Percentiles rank a stretch among this genome's conserved stretches.
Evolutionary conservation across 495 filamentous ascomycete genomes (phyloP).

Genomic region (Penicillium simplicissimum): DNA sequence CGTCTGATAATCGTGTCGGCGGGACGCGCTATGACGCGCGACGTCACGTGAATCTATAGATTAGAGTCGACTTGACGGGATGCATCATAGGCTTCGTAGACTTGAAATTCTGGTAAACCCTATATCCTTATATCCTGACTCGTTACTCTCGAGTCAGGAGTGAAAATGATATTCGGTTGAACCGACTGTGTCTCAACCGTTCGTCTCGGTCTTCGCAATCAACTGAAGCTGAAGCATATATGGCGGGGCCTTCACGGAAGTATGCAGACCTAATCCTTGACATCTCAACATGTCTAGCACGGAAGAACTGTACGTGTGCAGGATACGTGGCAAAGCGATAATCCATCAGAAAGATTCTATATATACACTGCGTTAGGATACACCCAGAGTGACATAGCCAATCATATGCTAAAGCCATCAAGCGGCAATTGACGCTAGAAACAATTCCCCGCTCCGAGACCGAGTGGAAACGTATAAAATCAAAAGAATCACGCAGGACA

Average conservation of each 20-base stretch:
- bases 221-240: no score
- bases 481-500: constrained; percentile 19
- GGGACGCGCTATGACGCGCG: constrained; percentile 9
- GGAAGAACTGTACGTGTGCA: neutral
- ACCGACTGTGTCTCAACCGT: no score
- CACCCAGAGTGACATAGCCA: constrained; percentile 26
- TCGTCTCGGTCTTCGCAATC: no score
- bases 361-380: constrained; percentile 30
- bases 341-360: constrained; percentile 18
- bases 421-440: constrained; percentile 15
- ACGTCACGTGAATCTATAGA: constrained; percentile 10
- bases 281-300: neutral
- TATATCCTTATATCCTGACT: neutral
- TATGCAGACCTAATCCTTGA: neutral
- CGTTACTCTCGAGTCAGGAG: no score
- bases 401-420: constrained; percentile 19
- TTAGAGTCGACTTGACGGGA: neutral
- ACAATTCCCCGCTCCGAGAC: constrained; percentile 16
- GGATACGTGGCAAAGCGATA: neutral
- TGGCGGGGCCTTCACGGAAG: no score
- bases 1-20: neutral
- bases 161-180: no score
- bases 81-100: neutral
- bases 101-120: neutral
- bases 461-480: constrained; percentile 21